These are phyloP conservation scores for Truncatella angustata DNA, from an alignment of 2,329 filamentous ascomycete species.

Conservation along the genomic window DNA sequence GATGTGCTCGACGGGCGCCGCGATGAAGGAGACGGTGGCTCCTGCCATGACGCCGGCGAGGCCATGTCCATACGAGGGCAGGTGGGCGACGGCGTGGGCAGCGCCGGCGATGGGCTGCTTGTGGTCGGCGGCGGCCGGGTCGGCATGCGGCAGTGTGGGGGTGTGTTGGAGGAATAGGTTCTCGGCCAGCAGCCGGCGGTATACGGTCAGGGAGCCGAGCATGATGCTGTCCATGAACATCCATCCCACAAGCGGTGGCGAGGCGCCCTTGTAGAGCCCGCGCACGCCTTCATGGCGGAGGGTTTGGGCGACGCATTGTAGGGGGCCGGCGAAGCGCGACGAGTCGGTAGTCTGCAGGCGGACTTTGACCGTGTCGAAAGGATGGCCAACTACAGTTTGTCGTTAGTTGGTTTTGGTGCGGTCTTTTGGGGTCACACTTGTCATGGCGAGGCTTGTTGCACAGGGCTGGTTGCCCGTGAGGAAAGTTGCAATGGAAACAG, in stretches of 20 bases:
- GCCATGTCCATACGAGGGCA: conserved; percentile 80
- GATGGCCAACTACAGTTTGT: conserved; percentile 56
- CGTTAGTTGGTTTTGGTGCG: not conserved
- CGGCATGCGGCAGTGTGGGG: conserved; percentile 29
- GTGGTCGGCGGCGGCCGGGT: conserved; percentile 30
- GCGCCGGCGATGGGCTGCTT: conserved; percentile 12
- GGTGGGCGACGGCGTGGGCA: conserved; percentile 35
- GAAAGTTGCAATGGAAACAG: not conserved
- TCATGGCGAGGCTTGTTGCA: no score
- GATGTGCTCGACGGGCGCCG: conserved; percentile 90
- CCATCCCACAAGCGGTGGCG: conserved; percentile 91
- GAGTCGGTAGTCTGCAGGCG: conserved; percentile 83
- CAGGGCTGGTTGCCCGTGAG: no score
- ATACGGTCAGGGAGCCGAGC: conserved; percentile 88
- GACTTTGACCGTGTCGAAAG: conserved; percentile 97
- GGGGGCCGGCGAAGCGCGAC: conserved; percentile 77
- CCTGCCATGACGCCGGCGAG: conserved; percentile 86
- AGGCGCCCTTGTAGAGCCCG: conserved; percentile 92
- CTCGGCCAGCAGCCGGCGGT: conserved; percentile 79
- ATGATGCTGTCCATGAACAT: conserved; percentile 96
- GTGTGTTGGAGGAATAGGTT: conserved; percentile 66
- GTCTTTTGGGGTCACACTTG: not conserved
- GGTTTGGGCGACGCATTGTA: conserved; percentile 84
- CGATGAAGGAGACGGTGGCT: conserved; percentile 86
- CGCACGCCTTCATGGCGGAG: conserved; percentile 78